These are phyloP conservation scores for Aspergillus carlsbadensis DNA, from an alignment of 495 filamentous ascomycete species.

Conservation along the genomic window DNA sequence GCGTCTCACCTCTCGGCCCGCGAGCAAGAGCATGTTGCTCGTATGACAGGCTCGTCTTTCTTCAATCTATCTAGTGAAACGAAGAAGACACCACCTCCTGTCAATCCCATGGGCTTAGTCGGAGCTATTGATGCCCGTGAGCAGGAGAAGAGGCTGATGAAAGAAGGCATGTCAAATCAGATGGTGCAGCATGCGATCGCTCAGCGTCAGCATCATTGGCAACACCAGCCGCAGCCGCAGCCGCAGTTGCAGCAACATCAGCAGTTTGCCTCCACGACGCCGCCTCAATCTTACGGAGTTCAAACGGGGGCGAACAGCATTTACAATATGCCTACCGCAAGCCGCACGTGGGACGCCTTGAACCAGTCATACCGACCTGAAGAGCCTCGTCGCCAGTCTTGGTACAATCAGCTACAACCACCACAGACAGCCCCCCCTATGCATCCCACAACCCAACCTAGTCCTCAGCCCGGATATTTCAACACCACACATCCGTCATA, in stretches of 20 bases:
- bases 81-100: conserved; percentile 38
- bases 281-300: conserved; percentile 11
- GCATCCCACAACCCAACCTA: conserved; percentile 30
- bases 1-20: conserved; percentile 80
- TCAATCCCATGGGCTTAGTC: conserved; percentile 61
- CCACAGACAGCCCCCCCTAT: conserved; percentile 18
- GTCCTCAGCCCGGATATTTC: conserved; percentile 28
- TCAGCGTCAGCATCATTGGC: conserved; percentile 62
- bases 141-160: conserved; percentile 70
- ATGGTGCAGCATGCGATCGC: conserved; percentile 79
- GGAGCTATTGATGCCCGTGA: conserved; percentile 76
- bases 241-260: conserved; percentile 20
- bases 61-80: conserved; percentile 64
- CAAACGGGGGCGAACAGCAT: conserved; percentile 20
- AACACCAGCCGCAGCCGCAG: conserved; percentile 30
- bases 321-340: conserved; percentile 44
- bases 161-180: conserved; percentile 65
- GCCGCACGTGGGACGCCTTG: conserved; percentile 43
- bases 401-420: conserved; percentile 38
- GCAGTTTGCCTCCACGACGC: conserved; percentile 11
- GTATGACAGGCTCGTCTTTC: conserved; percentile 78
- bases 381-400: conserved; percentile 40
- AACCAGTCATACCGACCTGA: conserved; percentile 35
- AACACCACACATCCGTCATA: conserved; percentile 28
- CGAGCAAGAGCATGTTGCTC: conserved; percentile 91